A percentile compares a stretch with the other conserved stretches of the same genome.
Evolutionary conservation across 139 green algal species (phyloP).

Genomic region (Edaphochlamys debaryana): DNA sequence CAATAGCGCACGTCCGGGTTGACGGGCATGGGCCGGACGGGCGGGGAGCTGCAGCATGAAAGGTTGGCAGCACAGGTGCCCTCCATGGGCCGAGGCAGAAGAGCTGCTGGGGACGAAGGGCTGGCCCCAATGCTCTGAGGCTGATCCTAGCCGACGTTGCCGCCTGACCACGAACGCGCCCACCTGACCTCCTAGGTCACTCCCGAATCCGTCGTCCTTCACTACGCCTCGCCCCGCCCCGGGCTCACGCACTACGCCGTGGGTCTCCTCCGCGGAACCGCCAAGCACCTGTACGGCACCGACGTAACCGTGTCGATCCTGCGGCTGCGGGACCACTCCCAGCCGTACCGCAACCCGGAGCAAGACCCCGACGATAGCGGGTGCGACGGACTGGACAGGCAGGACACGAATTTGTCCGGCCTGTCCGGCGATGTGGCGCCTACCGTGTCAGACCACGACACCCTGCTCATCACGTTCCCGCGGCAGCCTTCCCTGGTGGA

Average conservation of each 20-base stretch:
- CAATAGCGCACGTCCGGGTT: no score
- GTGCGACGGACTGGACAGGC: no score
- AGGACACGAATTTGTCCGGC: no score
- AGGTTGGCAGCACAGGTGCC: background rate
- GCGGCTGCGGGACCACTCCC: background rate
- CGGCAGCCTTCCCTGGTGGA: background rate
- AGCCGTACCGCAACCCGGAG: no score
- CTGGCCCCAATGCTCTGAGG: no score
- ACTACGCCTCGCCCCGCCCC: conserved; percentile 8
- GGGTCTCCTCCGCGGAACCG: conserved; percentile 17
- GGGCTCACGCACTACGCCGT: conserved; percentile 22
- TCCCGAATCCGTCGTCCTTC: conserved; percentile 10
- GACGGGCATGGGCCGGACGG: no score
- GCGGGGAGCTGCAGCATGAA: no score
- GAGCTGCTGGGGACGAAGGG: no score
- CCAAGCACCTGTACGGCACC: conserved; percentile 3
- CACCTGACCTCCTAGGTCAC: background rate
- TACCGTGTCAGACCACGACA: conserved; percentile 11
- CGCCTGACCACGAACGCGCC: background rate
- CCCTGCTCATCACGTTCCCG: background rate
- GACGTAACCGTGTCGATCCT: background rate
- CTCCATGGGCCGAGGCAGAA: no score
- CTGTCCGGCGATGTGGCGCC: no score
- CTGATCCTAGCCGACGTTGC: no score
- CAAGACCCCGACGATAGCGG: no score